Evolutionary conservation across 108 stramenopile genomes (phyloP), one percentile per base, ranked within the genome.

Genomic region (Bacterosira constricta): DNA sequence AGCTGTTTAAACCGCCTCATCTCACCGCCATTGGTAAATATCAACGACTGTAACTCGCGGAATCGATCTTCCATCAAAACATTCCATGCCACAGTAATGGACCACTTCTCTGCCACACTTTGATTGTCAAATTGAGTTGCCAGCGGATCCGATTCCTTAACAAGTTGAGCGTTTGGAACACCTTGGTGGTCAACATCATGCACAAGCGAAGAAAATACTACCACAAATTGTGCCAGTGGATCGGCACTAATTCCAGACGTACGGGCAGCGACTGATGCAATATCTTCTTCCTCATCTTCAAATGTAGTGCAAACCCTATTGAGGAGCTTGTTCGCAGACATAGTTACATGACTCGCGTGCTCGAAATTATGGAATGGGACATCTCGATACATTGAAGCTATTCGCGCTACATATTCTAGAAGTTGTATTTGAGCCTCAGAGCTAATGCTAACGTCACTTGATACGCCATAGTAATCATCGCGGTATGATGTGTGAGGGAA

Each of bases 171-270:
- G 65, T 87, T 87, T 11, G 81, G 49, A n/a, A 87, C 71, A 11
- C 86, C 86, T 18, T 64, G 55, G 60, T 88, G 87, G 45, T 88
- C 87, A 29, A 83, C 82, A 69, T 88, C 87, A 56, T 88, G 87
- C 25, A 88, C 74, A 29, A 88, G 66, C n/a, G 87, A 84, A 4
- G 84, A 67, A 25, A 85, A 73, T 3, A 85, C 76, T 34, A 69
- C 31, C 11, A 82, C 83, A 55, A 88, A 82, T 50, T 83, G 87
- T 4, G 84, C 82, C 56, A 88, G 26, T 4, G 82, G 84, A 66
- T 85, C 82, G 10, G 73, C 80, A 18, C 76, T 83, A 54, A 88
- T 81, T 2, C 82, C 82, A 52, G 77, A 85, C 1, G 84, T 82
- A 29, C 79, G 83, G 6, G 79, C 37, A 70, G 49, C 37, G 21